These are phyloP conservation scores for Brasenia schreberi DNA, from an alignment of 164 flowering plant genomes.

Conservation along the genomic window DNA sequence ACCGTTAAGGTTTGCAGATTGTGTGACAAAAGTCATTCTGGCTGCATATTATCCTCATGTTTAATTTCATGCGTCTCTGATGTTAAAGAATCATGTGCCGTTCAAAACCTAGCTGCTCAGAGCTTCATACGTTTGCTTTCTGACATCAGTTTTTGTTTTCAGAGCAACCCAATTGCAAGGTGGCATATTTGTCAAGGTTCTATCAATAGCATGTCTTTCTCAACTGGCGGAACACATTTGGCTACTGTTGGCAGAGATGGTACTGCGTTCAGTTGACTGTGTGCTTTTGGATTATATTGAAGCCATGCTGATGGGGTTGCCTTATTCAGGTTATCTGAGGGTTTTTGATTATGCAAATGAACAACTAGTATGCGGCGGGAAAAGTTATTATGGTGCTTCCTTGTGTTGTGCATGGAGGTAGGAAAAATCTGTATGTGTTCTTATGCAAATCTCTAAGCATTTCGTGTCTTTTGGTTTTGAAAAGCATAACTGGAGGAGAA, in stretches of 20 bases:
- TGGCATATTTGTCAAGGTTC: slow-evolving; percentile 98
- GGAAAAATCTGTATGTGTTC: neutral
- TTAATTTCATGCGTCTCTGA: too few relatives aligned
- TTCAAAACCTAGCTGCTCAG: too few relatives aligned
- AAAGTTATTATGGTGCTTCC: slow-evolving; percentile 94
- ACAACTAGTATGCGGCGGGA: slow-evolving; percentile 83
- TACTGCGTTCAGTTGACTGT: slow-evolving; percentile 5
- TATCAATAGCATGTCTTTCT: slow-evolving; percentile 74
- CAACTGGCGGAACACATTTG: slow-evolving; percentile 63
- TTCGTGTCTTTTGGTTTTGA: too few relatives aligned
- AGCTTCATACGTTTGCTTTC: too few relatives aligned
- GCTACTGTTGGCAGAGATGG: slow-evolving; percentile 99
- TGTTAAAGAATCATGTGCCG: too few relatives aligned
- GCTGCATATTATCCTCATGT: too few relatives aligned
- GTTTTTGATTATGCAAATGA: slow-evolving; percentile 86
- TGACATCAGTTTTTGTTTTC: slow-evolving; percentile 7
- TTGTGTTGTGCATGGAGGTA: slow-evolving; percentile 99
- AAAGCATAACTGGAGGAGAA: slow-evolving; percentile 67
- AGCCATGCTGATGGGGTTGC: too few relatives aligned
- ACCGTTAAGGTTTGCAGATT: too few relatives aligned
- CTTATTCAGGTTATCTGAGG: slow-evolving; percentile 69
- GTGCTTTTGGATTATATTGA: too few relatives aligned
- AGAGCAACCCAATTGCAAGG: slow-evolving; percentile 93
- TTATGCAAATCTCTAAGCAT: too few relatives aligned
- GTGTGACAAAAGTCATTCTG: too few relatives aligned